These are phyloP conservation scores for Phytophthora constricta DNA, from an alignment of 352 stramenopile species.

Conservation along the genomic window DNA sequence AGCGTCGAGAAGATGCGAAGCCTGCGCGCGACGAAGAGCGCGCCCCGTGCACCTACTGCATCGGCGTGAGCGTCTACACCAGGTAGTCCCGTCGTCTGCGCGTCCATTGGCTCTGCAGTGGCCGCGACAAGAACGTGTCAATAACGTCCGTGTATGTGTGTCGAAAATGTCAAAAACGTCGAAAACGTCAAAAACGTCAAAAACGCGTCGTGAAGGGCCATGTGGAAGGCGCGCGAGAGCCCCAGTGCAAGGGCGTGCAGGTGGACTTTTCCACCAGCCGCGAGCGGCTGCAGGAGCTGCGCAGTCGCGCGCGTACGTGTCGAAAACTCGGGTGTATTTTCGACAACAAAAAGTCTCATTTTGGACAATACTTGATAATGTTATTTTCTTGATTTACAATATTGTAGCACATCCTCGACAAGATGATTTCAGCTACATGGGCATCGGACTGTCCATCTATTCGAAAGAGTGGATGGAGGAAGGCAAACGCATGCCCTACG, in stretches of 20 bases:
- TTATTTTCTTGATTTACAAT: slow-evolving; percentile 17
- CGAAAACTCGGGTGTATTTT: neutral
- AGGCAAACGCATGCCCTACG: slow-evolving; percentile 57
- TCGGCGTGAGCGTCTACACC: slow-evolving; percentile 75
- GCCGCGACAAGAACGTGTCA: too few relatives aligned
- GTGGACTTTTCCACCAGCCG: slow-evolving; percentile 42
- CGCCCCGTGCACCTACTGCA: slow-evolving; percentile 56
- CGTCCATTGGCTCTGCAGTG: too few relatives aligned
- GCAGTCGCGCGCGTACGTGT: slow-evolving; percentile 47
- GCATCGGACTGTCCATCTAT: slow-evolving; percentile 70
- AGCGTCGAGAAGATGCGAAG: slow-evolving; percentile 25
- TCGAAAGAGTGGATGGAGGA: slow-evolving; percentile 65
- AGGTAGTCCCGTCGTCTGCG: too few relatives aligned
- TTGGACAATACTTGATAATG: slow-evolving; percentile 16
- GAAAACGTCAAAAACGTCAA: too few relatives aligned
- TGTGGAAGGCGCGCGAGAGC: slow-evolving; percentile 54
- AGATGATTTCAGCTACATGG: slow-evolving; percentile 67
- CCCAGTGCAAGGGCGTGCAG: slow-evolving; percentile 67
- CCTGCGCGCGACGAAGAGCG: neutral
- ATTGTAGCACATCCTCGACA: slow-evolving; percentile 33
- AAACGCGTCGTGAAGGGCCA: slow-evolving; percentile 42
- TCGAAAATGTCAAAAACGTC: neutral
- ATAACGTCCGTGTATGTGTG: too few relatives aligned
- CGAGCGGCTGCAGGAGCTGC: slow-evolving; percentile 57
- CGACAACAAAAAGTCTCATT: slow-evolving; percentile 13